A percentile compares a stretch with the other conserved stretches of the same genome.
Conservation (phyloP, 2,329 filamentous ascomycete genomes). For the Talaromyces marneffei region DNA sequence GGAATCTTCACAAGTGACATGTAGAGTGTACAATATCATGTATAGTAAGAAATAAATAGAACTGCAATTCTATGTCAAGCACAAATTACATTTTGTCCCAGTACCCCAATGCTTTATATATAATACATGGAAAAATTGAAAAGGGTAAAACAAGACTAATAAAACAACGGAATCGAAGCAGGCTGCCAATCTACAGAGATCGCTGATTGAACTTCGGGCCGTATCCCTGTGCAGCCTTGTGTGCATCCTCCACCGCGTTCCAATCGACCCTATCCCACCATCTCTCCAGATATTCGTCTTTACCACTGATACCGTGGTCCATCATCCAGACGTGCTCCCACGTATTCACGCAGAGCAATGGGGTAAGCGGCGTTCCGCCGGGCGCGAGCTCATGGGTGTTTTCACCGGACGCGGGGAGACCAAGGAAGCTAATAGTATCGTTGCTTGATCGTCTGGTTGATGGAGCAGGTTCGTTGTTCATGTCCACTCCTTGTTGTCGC, state of each 20-base stretch:
- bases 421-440: constrained; percentile 22
- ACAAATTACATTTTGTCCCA: constrained; percentile 5
- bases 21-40: not conserved
- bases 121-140: constrained; percentile 16
- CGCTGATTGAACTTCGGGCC: constrained; percentile 1
- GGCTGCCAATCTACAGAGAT: not conserved
- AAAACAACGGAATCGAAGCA: not conserved
- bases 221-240: constrained; percentile 26
- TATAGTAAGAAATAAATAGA: not conserved
- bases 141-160: not conserved
- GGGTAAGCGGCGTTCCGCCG: constrained; percentile 53
- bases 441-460: constrained; percentile 10
- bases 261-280: constrained; percentile 93
- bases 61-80: not conserved
- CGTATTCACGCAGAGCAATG: constrained; percentile 85
- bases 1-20: not conserved
- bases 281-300: constrained; percentile 64
- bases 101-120: constrained; percentile 13
- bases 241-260: constrained; percentile 58
- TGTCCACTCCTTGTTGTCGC: constrained; percentile 55
- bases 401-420: constrained; percentile 1
- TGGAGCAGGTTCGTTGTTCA: constrained; percentile 37
- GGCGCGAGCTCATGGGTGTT: constrained; percentile 33
- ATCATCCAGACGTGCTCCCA: constrained; percentile 92
- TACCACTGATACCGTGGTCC: constrained; percentile 73